Evolutionary conservation across 768 basidiomycete genomes (phyloP), one percentile per base, ranked within the genome.

Genomic region (Pleurotus salmoneostramineus): DNA sequence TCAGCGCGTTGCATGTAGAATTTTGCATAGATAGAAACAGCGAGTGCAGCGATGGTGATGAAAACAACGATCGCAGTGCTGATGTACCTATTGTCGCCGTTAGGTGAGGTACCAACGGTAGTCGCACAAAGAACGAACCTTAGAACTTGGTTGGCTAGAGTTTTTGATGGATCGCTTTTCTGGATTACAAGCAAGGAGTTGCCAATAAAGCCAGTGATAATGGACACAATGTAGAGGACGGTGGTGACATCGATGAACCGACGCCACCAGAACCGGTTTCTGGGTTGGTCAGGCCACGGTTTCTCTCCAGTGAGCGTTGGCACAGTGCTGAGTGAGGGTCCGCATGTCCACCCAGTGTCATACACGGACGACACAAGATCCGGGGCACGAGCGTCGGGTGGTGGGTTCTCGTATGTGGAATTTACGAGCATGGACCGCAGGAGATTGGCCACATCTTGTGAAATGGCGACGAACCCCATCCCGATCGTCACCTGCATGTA

Each of bases 201-300:
- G 7, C 68, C 68, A 11, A 68, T 56, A 43, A 68, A 63, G 15
- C 66, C 71, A 5, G 63, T 58, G 21, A 64, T 57, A 40, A 65
- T 57, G 8, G 66, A 66, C 5, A 55, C 61, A 15, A 70, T 32
- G 51, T 66, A 69, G 6, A 62, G 36, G 2, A 70, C 17, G 4
- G 36, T 36, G 7, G 66, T 62, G 5, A 52, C 58, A 47, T 66
- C 65, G 31, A 61, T 60, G 52, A 69, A 66, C 27, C 69, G 66
- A 45, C 73, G 71, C 61, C 68, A 69, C 63, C 66, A 65, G 40
- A 61, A 64, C 8, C 72, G 66, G 35, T 62, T 61, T 5, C 62
- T 62, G 7, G 70, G 69, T 32, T 70, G 63, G 43, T 71, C 72
- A 17, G 60, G 14, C 40, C n/a, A 27, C 11, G 43, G 58, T 50